A percentile compares a stretch with the other conserved stretches of the same genome.
Conservation (phyloP, 352 stramenopile genomes). For the Phytophthora citrophthora region DNA sequence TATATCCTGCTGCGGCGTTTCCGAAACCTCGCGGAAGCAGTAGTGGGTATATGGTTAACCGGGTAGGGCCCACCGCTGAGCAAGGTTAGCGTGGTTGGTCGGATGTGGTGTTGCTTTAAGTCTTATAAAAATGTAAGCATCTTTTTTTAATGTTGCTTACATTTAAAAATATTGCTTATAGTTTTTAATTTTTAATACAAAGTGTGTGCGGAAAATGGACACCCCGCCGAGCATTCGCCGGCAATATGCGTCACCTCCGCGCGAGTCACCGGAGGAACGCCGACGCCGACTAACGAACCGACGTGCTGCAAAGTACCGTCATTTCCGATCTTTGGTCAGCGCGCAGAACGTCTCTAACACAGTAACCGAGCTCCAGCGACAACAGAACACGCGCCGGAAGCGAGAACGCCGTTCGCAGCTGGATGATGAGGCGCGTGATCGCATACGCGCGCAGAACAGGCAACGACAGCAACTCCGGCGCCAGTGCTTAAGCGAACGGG, state of each 20-base stretch:
- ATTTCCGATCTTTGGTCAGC: slow-evolving; percentile 33
- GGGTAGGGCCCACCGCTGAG: too few relatives aligned
- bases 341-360: slow-evolving; percentile 7
- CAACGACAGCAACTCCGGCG: slow-evolving; percentile 59
- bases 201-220: slow-evolving; percentile 19
- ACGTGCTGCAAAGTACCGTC: slow-evolving; percentile 75
- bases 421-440: slow-evolving; percentile 40
- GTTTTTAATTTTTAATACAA: too few relatives aligned
- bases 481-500: slow-evolving; percentile 47
- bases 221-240: slow-evolving; percentile 59
- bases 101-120: too few relatives aligned
- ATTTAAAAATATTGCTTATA: too few relatives aligned
- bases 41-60: too few relatives aligned
- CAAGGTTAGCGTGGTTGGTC: too few relatives aligned
- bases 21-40: too few relatives aligned
- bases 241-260: slow-evolving; percentile 51
- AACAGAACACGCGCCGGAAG: slow-evolving; percentile 54
- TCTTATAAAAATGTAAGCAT: too few relatives aligned
- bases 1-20: too few relatives aligned
- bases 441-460: slow-evolving; percentile 69
- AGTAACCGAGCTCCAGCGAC: slow-evolving; percentile 37
- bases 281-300: slow-evolving; percentile 61
- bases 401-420: slow-evolving; percentile 52
- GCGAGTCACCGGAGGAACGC: slow-evolving; percentile 54
- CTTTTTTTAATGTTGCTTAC: too few relatives aligned